Evolutionary conservation across 2,329 filamentous ascomycete species (phyloP), one percentile per base, ranked within the genome.

Genomic region (Penicillium expansum): DNA sequence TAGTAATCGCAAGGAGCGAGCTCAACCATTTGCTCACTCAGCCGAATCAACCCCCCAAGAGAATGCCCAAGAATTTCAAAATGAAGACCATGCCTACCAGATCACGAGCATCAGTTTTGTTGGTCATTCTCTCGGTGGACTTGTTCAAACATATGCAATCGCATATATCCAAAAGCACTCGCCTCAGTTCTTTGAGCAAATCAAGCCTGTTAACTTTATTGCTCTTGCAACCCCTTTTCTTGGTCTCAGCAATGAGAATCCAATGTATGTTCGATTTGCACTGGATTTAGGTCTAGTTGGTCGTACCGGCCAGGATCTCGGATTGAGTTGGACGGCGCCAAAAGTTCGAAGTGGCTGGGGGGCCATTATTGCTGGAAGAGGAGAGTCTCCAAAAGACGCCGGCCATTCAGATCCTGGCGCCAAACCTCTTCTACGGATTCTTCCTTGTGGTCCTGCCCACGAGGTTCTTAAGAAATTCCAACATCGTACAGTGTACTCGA

Each of bases 111-210:
- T 97, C 72, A 97, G 92, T 69, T 96, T 97, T 70, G 84, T 97
- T 55, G 92, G 87, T 0, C 93, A 97, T 75, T 97, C 92, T 0
- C 83, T 97, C 0, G 93, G 93, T 29, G 93, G 93, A 0, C 79
- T 96, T 18, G 83, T 96, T 16, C 93, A 97, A 73, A 96, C 90
- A 0, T 97, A 97, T 71, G 93, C 93, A 2, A 87, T 97, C 56
- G 93, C 92, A 9, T 97, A 97, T 71, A 96, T 97, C 44, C 90
- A 97, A 67, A 97, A 97, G 71, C 92, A 97, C 72, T 96, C 91
- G 0, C 93, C 93, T 1, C 79, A 87, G 10, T 97, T 97, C 72
- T 97, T 97, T 67, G 83, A 92, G 48, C 78, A 86, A 5, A 96
- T 97, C 66, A 84, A 86, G 62, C 93, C 93, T 0, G 80, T 96